phyloP scores from a whole-genome alignment of 345 rosid genomes.

The Psidium friedrichsthalianum region DNA sequence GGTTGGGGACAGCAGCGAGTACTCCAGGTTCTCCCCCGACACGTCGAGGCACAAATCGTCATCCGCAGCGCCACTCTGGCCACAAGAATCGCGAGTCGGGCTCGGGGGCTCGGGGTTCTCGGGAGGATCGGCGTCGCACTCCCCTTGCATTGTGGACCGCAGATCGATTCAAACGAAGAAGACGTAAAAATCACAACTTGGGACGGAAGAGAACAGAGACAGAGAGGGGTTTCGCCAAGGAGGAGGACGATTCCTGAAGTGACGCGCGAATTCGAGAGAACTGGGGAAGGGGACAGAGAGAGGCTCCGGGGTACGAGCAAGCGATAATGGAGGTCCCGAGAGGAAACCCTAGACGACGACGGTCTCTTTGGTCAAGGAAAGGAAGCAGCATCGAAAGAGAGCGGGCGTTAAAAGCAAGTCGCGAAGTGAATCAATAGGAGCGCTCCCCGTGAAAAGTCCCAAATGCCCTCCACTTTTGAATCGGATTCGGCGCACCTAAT shows the following conservation, averaged over 20 bases:
- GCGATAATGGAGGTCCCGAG: background rate
- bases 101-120: background rate
- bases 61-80: conserved; percentile 7
- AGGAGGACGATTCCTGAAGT: background rate
- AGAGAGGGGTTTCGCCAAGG: background rate
- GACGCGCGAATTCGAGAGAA: background rate
- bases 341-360: background rate
- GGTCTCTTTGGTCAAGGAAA: background rate
- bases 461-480: background rate
- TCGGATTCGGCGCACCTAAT: background rate
- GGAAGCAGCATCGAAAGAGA: background rate
- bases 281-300: background rate
- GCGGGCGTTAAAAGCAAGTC: background rate
- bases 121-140: background rate
- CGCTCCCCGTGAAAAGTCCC: background rate
- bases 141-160: background rate
- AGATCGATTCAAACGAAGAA: background rate
- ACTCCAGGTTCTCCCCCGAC: conserved; percentile 58
- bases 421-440: background rate
- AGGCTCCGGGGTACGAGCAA: background rate
- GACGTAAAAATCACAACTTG: background rate
- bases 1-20: conserved; percentile 28
- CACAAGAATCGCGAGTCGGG: background rate
- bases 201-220: background rate
- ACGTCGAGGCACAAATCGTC: conserved; percentile 66